Evolutionary conservation across 139 green algal genomes (phyloP).

Genomic region (Closterium sp.): DNA sequence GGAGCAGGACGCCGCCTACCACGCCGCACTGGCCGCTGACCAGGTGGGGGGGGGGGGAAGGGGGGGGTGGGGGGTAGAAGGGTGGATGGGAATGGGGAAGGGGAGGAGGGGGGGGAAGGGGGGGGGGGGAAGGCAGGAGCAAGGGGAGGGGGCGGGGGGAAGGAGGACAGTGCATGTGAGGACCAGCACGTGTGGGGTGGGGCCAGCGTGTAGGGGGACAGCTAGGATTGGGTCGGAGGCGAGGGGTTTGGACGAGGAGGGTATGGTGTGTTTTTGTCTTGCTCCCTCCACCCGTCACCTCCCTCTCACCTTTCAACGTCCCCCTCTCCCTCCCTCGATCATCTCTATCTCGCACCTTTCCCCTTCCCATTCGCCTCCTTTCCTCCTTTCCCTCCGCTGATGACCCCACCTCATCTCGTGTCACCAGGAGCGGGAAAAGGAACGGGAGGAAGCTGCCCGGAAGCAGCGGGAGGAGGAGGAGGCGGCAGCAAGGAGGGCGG

Average conservation of each 20-base stretch:
- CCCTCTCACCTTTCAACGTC: too few relatives aligned
- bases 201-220: too few relatives aligned
- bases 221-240: too few relatives aligned
- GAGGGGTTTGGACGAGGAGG: too few relatives aligned
- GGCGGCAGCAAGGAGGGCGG: background rate
- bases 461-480: conserved; percentile 27
- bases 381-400: background rate
- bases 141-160: too few relatives aligned
- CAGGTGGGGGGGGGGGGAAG: background rate
- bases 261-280: background rate
- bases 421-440: conserved; percentile 2
- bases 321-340: too few relatives aligned
- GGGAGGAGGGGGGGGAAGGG: background rate
- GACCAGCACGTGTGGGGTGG: too few relatives aligned
- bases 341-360: background rate
- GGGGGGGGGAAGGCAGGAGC: background rate
- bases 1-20: conserved; percentile 56
- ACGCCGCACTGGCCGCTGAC: conserved; percentile 44
- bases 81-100: background rate
- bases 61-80: too few relatives aligned
- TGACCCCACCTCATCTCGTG: conserved; percentile 4
- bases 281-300: background rate
- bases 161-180: too few relatives aligned
- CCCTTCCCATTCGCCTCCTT: too few relatives aligned
- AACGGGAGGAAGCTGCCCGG: conserved; percentile 25